Evolutionary conservation across 805 yeast genomes (phyloP).

Genomic region (Wickerhamiella kurtzmanii): DNA sequence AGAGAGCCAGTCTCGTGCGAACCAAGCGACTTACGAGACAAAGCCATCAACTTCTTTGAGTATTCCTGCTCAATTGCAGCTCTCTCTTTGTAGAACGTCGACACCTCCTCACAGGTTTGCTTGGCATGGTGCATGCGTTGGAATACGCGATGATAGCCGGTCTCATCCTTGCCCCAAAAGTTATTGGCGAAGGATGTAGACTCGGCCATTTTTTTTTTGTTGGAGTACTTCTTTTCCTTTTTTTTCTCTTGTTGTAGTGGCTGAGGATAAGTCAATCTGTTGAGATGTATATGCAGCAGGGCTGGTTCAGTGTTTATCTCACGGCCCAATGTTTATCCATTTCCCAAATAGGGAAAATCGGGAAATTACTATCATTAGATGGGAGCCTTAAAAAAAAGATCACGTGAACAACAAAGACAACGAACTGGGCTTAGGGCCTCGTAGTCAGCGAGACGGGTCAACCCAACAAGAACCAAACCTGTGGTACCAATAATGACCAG

Average conservation of each 20-base stretch:
- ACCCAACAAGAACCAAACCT: too few species aligned
- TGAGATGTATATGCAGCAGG: too few species aligned
- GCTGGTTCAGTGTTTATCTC: background rate
- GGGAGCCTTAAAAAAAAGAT: background rate
- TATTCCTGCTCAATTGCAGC: conserved; percentile 63
- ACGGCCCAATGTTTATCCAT: background rate
- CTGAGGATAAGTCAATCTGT: too few species aligned
- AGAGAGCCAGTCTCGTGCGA: conserved; percentile 46
- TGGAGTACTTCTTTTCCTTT: too few species aligned
- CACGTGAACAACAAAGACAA: too few species aligned
- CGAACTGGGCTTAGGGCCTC: background rate
- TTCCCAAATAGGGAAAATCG: background rate
- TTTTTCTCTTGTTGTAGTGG: too few species aligned
- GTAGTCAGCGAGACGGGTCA: too few species aligned
- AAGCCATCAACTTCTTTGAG: conserved; percentile 37
- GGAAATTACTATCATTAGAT: background rate
- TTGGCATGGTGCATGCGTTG: conserved; percentile 46
- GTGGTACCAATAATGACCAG: too few species aligned
- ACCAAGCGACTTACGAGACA: conserved; percentile 42
- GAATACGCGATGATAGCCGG: conserved; percentile 43
- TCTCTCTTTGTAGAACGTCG: conserved; percentile 38
- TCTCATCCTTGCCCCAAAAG: conserved; percentile 45
- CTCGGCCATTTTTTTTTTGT: background rate
- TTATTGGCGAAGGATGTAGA: conserved; percentile 15
- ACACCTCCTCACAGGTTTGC: conserved; percentile 41